phyloP scores from a whole-genome alignment of 768 basidiomycete genomes.

The Pleurotus djamor region DNA sequence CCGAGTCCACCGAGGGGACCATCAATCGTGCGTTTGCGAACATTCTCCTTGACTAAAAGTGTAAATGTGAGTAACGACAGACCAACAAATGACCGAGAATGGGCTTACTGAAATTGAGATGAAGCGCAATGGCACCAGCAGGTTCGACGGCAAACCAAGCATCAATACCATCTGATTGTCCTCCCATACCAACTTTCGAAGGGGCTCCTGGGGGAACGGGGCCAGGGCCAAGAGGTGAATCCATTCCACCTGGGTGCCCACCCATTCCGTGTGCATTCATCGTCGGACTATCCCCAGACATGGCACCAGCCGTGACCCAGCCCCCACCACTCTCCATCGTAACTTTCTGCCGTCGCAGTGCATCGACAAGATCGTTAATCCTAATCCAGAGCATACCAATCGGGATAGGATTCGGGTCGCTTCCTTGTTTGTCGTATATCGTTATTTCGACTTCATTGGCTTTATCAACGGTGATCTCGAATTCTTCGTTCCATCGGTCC shows the following conservation, averaged over 20 bases:
- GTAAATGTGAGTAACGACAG: background rate
- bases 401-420: slow-evolving; percentile 78
- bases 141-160: slow-evolving; percentile 98
- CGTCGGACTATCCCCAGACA: slow-evolving; percentile 62
- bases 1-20: slow-evolving; percentile 84
- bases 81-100: slow-evolving; percentile 6
- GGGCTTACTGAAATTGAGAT: slow-evolving; percentile 87
- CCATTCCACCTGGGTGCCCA: slow-evolving; percentile 22
- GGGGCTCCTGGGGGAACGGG: slow-evolving; percentile 35
- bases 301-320: slow-evolving; percentile 95
- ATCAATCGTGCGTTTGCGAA: slow-evolving; percentile 93
- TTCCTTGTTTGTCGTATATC: slow-evolving; percentile 88
- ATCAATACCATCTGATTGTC: slow-evolving; percentile 79
- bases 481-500: slow-evolving; percentile 97
- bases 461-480: slow-evolving; percentile 95
- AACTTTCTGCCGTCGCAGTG: slow-evolving; percentile 89
- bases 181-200: slow-evolving; percentile 28
- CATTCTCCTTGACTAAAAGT: slow-evolving; percentile 89
- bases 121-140: slow-evolving; percentile 87
- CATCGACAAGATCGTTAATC: slow-evolving; percentile 92
- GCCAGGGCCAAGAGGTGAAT: slow-evolving; percentile 41
- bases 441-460: slow-evolving; percentile 98
- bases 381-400: slow-evolving; percentile 96
- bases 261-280: slow-evolving; percentile 8
- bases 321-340: slow-evolving; percentile 83